phyloP scores from a whole-genome alignment of 495 filamentous ascomycete species.

The Penicillium crystallinum region DNA sequence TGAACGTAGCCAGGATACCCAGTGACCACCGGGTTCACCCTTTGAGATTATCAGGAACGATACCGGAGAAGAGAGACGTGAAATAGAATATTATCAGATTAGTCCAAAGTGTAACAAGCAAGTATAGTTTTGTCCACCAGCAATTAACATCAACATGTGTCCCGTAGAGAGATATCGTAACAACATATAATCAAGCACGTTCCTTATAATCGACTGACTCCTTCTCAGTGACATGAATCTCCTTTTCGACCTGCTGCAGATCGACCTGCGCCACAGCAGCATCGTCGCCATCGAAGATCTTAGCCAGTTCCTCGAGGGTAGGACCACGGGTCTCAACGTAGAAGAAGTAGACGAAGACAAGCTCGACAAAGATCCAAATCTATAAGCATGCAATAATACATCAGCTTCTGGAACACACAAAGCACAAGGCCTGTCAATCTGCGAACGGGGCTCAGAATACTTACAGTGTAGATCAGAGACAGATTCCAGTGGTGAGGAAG shows the following conservation, averaged over 20 bases:
- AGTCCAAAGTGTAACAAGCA: background rate
- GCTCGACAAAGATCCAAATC: slow-evolving; percentile 53
- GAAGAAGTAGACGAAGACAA: slow-evolving; percentile 57
- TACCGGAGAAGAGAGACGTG: background rate
- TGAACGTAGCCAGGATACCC: too few relatives aligned
- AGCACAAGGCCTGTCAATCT: background rate
- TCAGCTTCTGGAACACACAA: background rate
- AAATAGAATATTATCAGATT: background rate
- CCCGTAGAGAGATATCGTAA: background rate
- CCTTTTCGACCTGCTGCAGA: slow-evolving; percentile 14
- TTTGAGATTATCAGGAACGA: too few relatives aligned
- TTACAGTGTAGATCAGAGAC: slow-evolving; percentile 50
- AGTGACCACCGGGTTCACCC: too few relatives aligned
- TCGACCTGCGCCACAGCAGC: slow-evolving; percentile 35
- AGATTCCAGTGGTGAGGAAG: slow-evolving; percentile 50
- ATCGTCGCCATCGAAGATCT: slow-evolving; percentile 55
- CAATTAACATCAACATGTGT: background rate
- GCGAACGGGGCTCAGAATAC: background rate
- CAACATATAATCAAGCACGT: background rate
- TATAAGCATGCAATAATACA: background rate
- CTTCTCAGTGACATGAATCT: slow-evolving; percentile 5
- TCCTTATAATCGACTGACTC: background rate
- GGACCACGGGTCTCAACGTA: slow-evolving; percentile 60
- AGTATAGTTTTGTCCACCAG: background rate
- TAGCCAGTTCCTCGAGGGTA: slow-evolving; percentile 59